Evolutionary conservation across 2,329 filamentous ascomycete species (phyloP).

Genomic region (Talaromyces rugulosus): DNA sequence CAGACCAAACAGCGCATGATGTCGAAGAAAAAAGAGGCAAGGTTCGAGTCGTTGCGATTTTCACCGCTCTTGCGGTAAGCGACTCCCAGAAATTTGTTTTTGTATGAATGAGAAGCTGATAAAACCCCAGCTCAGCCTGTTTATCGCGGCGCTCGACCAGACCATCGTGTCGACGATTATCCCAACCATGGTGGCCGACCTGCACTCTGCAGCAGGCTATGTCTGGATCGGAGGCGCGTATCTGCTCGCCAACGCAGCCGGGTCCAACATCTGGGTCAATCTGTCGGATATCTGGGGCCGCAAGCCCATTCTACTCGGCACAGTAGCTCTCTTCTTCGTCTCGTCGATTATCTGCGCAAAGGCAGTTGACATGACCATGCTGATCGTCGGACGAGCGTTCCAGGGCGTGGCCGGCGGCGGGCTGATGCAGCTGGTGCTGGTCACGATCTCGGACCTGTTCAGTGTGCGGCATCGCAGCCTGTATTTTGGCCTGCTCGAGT

Average conservation of each 20-base stretch:
- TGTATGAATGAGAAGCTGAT: not conserved
- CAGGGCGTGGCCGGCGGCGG: conserved; percentile 54
- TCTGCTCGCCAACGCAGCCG: conserved; percentile 64
- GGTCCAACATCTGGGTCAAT: conserved; percentile 67
- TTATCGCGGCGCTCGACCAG: conserved; percentile 35
- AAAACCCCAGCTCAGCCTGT: conserved; percentile 26
- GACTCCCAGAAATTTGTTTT: no score
- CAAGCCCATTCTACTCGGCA: conserved; percentile 49
- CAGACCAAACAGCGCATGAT: not conserved
- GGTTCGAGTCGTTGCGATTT: conserved; percentile 6
- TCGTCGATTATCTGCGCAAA: conserved; percentile 49
- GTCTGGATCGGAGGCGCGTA: conserved; percentile 75
- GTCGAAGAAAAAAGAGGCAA: not conserved
- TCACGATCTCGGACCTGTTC: conserved; percentile 55
- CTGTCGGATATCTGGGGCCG: conserved; percentile 56
- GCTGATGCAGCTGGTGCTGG: conserved; percentile 49
- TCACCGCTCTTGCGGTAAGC: conserved; percentile 8
- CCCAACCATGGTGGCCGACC: conserved; percentile 57
- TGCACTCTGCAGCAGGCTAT: conserved; percentile 66
- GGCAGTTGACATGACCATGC: conserved; percentile 45
- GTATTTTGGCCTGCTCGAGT: conserved; percentile 49
- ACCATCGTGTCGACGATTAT: conserved; percentile 61
- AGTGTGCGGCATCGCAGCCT: conserved; percentile 46
- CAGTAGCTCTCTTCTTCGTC: conserved; percentile 47
- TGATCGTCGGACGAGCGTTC: conserved; percentile 51